Percentiles rank a stretch among this genome's conserved stretches.
Evolutionary conservation across 257 asterid genomes (phyloP).

Genomic region (Jasminum sambac): DNA sequence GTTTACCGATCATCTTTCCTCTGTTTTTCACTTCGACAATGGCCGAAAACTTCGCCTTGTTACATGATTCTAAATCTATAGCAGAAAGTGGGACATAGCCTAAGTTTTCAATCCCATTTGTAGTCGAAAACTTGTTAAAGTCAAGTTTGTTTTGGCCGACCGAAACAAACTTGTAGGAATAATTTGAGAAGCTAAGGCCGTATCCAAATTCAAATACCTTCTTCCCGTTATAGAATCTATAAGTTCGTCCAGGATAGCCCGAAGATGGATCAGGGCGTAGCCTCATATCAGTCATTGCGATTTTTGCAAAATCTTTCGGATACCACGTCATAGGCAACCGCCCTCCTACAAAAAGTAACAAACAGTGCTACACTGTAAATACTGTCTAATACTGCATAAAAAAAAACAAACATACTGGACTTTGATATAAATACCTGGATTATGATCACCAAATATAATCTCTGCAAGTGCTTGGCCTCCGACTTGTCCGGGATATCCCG

Average conservation of each 20-base stretch:
- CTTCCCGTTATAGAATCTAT: constrained; percentile 59
- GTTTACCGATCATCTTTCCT: constrained; percentile 58
- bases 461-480: constrained; percentile 78
- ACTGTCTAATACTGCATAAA: not conserved
- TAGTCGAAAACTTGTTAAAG: constrained; percentile 20
- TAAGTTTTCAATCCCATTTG: not conserved
- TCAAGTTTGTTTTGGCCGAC: constrained; percentile 38
- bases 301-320: constrained; percentile 54
- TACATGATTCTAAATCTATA: constrained; percentile 28
- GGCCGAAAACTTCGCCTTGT: constrained; percentile 24
- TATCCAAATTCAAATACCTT: constrained; percentile 65
- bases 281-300: constrained; percentile 79
- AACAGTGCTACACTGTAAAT: not conserved
- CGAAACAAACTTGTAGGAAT: constrained; percentile 46
- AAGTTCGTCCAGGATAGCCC: constrained; percentile 82
- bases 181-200: constrained; percentile 75
- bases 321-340: constrained; percentile 75
- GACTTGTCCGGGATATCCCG: constrained; percentile 78
- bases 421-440: constrained; percentile 52
- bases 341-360: constrained; percentile 51
- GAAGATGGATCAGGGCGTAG: constrained; percentile 56
- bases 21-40: constrained; percentile 37
- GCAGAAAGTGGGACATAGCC: constrained; percentile 30
- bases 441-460: constrained; percentile 69
- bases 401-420: not conserved